Evolutionary conservation across 2,329 filamentous ascomycete genomes (phyloP).

Genomic region (Xylaria polymorpha): DNA sequence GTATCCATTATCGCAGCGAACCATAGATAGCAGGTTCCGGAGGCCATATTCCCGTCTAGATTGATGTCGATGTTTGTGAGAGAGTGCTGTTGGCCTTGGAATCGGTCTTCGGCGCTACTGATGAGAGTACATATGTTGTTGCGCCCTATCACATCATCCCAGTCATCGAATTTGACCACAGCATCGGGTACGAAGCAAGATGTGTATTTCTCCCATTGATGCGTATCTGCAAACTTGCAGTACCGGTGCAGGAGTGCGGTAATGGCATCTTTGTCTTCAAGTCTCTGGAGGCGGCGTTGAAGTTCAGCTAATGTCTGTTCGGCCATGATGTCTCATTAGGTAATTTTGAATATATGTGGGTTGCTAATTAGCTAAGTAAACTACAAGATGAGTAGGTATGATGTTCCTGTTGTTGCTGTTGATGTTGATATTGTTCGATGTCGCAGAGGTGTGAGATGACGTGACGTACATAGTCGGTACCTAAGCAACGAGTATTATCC

Average conservation of each 20-base stretch:
- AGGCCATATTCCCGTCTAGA: background rate
- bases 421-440: no score
- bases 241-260: background rate
- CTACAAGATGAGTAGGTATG: no score
- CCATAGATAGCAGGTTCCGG: slow-evolving; percentile 7
- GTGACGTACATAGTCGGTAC: no score
- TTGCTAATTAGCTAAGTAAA: no score
- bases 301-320: background rate
- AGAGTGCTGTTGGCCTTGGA: slow-evolving; percentile 4
- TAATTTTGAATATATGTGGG: no score
- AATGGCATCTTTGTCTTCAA: slow-evolving; percentile 6
- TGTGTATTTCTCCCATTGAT: background rate
- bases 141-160: background rate
- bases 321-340: no score
- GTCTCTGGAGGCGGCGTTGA: background rate
- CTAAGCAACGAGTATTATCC: no score
- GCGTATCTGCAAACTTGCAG: background rate
- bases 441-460: no score
- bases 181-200: background rate
- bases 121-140: background rate
- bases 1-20: background rate
- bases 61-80: slow-evolving; percentile 1
- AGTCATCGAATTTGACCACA: background rate
- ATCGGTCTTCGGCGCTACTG: background rate
- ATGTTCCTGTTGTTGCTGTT: no score